Percentiles rank a stretch among this genome's conserved stretches.
These are phyloP conservation scores for Aspergillus nanangensis DNA, from an alignment of 495 filamentous ascomycete species.

Conservation along the genomic window DNA sequence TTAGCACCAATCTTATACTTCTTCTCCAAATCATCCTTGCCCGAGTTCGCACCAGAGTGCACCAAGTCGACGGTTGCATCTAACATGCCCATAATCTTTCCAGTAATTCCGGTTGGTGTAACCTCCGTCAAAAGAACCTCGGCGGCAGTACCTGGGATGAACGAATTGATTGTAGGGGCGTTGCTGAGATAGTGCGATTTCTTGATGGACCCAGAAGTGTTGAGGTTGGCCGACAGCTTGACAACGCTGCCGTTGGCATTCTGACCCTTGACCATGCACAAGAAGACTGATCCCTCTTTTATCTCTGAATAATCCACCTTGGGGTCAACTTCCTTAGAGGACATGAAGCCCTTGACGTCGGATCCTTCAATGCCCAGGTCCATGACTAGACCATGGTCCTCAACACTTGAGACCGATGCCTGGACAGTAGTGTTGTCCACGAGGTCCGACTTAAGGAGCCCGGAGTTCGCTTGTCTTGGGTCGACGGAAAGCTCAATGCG, in stretches of 20 bases:
- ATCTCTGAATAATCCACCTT: conserved; percentile 54
- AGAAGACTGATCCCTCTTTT: conserved; percentile 74
- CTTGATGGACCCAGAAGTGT: conserved; percentile 62
- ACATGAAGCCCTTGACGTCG: conserved; percentile 74
- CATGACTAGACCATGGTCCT: conserved; percentile 95
- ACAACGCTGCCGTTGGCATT: conserved; percentile 74
- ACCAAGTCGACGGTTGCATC: conserved; percentile 86
- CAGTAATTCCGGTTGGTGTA: conserved; percentile 53
- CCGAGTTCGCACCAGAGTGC: conserved; percentile 71
- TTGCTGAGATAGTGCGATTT: conserved; percentile 62
- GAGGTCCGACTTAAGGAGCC: conserved; percentile 64
- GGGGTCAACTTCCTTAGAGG: conserved; percentile 74
- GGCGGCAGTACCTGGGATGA: conserved; percentile 83
- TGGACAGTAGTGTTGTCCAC: conserved; percentile 72
- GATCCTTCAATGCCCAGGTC: conserved; percentile 72
- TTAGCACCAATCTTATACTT: conserved; percentile 79
- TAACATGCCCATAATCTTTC: conserved; percentile 89
- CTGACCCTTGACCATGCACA: conserved; percentile 77
- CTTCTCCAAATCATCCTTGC: conserved; percentile 59
- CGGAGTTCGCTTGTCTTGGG: conserved; percentile 69
- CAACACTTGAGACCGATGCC: conserved; percentile 81
- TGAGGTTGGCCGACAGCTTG: conserved; percentile 76
- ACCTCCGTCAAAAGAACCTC: conserved; percentile 80
- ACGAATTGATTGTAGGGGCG: conserved; percentile 84
- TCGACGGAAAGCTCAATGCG: conserved; percentile 80